Evolutionary conservation across 2,329 filamentous ascomycete species (phyloP).

Genomic region (Penicillium janthinellum): DNA sequence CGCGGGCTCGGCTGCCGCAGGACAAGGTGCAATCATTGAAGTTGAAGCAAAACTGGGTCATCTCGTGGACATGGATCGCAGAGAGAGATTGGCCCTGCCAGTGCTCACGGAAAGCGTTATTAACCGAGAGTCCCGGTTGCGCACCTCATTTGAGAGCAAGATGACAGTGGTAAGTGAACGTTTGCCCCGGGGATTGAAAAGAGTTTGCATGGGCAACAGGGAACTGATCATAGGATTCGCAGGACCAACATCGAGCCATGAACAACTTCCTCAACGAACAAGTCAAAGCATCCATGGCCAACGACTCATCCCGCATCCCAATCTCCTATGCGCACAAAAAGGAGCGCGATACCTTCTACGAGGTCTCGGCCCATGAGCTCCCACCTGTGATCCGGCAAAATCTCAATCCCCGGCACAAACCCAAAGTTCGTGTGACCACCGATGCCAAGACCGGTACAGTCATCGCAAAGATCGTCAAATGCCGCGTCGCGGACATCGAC

Average conservation of each 20-base stretch:
- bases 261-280: slow-evolving; percentile 83
- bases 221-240: slow-evolving; percentile 13
- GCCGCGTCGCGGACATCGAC: slow-evolving; percentile 83
- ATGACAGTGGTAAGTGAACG: slow-evolving; percentile 76
- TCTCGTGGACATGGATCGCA: slow-evolving; percentile 72
- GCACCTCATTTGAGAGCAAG: slow-evolving; percentile 75
- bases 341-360: slow-evolving; percentile 82
- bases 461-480: slow-evolving; percentile 86
- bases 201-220: too few relatives aligned
- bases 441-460: slow-evolving; percentile 72
- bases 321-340: slow-evolving; percentile 79
- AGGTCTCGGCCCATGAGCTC: slow-evolving; percentile 65
- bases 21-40: slow-evolving; percentile 74
- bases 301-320: slow-evolving; percentile 38
- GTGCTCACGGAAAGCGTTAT: slow-evolving; percentile 73
- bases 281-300: slow-evolving; percentile 54
- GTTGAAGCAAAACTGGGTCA: slow-evolving; percentile 92
- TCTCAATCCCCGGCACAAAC: slow-evolving; percentile 59
- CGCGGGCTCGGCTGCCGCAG: slow-evolving; percentile 58
- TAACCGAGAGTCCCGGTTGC: slow-evolving; percentile 53
- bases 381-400: slow-evolving; percentile 65
- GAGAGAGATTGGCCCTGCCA: slow-evolving; percentile 67
- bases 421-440: slow-evolving; percentile 73
- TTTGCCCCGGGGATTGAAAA: not conserved
- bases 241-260: slow-evolving; percentile 78